phyloP scores from a whole-genome alignment of 2,329 filamentous ascomycete genomes.

The Cytospora piceae region DNA sequence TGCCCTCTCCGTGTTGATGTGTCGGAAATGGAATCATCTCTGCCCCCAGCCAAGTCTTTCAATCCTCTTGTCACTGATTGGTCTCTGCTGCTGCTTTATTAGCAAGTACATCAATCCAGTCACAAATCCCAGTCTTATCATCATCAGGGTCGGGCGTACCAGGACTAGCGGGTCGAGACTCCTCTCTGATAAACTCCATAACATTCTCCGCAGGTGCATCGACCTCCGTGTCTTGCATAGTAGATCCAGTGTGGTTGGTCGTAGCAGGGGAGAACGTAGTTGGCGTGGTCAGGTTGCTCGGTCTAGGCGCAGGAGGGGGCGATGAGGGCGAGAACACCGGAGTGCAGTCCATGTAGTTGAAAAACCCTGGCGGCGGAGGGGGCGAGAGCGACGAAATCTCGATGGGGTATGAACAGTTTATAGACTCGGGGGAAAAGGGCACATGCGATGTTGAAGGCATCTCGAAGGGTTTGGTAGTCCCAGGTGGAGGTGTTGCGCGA shows the following conservation, averaged over 20 bases:
- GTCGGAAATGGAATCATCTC: not conserved
- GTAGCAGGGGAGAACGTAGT: conserved; percentile 25
- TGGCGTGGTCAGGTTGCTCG: conserved; percentile 29
- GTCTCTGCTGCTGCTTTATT: not conserved
- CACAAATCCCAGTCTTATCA: not conserved
- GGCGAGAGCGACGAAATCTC: conserved; percentile 7
- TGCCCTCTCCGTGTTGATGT: not conserved
- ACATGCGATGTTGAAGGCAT: not conserved
- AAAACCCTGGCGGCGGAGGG: not conserved
- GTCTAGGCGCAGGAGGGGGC: not conserved
- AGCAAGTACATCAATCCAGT: not conserved
- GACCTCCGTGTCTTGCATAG: conserved; percentile 8
- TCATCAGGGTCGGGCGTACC: not conserved
- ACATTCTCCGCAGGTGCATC: not conserved
- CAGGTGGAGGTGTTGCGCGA: not conserved
- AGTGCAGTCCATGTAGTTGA: conserved; percentile 1
- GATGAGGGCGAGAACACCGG: not conserved
- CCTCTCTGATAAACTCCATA: not conserved
- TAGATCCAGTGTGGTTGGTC: conserved; percentile 23
- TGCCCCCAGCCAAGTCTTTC: not conserved
- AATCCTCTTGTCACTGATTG: not conserved
- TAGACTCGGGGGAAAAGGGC: not conserved
- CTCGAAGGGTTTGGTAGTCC: not conserved
- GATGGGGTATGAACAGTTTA: not conserved
- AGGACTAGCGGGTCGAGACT: not conserved